Base-by-base conservation (phyloP, 306 rosid species). In the Ceratonia siliqua region DNA sequence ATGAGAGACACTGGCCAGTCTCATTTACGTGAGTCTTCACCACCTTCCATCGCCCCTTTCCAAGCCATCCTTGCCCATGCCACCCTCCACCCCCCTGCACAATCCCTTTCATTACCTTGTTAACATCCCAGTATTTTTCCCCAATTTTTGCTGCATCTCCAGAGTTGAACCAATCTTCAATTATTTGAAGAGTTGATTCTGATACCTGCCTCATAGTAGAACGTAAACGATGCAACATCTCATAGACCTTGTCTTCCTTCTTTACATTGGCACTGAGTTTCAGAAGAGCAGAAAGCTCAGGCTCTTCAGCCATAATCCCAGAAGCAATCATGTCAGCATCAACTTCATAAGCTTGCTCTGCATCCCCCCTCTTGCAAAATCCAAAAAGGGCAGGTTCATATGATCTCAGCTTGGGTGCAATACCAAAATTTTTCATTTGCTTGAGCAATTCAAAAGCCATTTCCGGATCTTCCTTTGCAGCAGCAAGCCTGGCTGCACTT, bases 21-120 rank as follows among this genome's bases (percentile, higher is more conserved):
- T 81, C 89, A 21, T 86, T 81, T 77, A 95, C 85, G 9, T 50
- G 83, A 59, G 99, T 92, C 70, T 88, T 85, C 41, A 20, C 87
- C 82, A 85, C 87, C 59, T 74, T 92, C 97, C 99, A 94, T 13
- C 57, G 54, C 80, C 99, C 99, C 55, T 83, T 86, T 64, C 99
- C 96, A 45, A 94, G 87, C 97, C 99, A 94, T 61, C 99, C 97
- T 21, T 88, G 88, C 58, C 99, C 97, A 81, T 92, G 99, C 98
- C 99, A 95, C 57, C 99, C 99, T 66, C 98, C 99, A 77, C 98
- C 99, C 61, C 93, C 92, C 54, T 39, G 78, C 56, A 17, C 72
- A 68, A 86, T 48, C 69, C 91, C 96, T 74, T 90, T 82, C 71
- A 46, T 84, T 70, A 92, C 83, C 62, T 78, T 81, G 6, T 55